Conservation (phyloP, 352 stramenopile genomes). For the Sclerospora graminicola region DNA sequence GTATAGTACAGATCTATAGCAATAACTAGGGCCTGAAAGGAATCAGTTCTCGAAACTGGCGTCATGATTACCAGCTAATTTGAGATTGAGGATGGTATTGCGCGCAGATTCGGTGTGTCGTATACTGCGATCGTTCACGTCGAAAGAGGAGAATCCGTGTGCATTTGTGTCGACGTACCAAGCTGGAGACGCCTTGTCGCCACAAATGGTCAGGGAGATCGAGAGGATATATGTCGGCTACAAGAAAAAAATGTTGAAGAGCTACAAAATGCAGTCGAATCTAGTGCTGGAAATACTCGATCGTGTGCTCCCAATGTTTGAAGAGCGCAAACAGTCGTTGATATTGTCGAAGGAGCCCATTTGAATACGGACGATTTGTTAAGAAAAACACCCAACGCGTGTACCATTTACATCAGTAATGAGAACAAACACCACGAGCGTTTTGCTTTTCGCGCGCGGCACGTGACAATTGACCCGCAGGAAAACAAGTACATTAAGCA, state of each 20-base stretch:
- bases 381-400: conserved; percentile 67
- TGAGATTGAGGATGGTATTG: conserved; percentile 78
- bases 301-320: conserved; percentile 78
- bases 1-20: too few species aligned
- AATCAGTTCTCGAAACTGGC: conserved; percentile 84
- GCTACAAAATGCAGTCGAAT: conserved; percentile 77
- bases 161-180: conserved; percentile 85
- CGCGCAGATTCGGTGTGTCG: conserved; percentile 81
- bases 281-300: conserved; percentile 80
- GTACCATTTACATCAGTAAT: conserved; percentile 87
- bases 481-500: conserved; percentile 89
- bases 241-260: conserved; percentile 71
- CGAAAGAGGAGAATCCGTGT: conserved; percentile 65
- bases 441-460: conserved; percentile 73
- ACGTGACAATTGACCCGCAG: conserved; percentile 85
- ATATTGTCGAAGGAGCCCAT: conserved; percentile 82
- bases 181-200: conserved; percentile 58
- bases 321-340: conserved; percentile 66
- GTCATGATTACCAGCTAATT: conserved; percentile 56
- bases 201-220: conserved; percentile 21
- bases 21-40: too few species aligned
- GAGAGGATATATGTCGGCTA: conserved; percentile 54
- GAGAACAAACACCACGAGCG: conserved; percentile 82
- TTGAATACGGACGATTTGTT: conserved; percentile 77
- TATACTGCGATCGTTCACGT: conserved; percentile 59